Evolutionary conservation across 2,329 filamentous ascomycete species (phyloP).

Genomic region (Ascocoryne sarcoides): DNA sequence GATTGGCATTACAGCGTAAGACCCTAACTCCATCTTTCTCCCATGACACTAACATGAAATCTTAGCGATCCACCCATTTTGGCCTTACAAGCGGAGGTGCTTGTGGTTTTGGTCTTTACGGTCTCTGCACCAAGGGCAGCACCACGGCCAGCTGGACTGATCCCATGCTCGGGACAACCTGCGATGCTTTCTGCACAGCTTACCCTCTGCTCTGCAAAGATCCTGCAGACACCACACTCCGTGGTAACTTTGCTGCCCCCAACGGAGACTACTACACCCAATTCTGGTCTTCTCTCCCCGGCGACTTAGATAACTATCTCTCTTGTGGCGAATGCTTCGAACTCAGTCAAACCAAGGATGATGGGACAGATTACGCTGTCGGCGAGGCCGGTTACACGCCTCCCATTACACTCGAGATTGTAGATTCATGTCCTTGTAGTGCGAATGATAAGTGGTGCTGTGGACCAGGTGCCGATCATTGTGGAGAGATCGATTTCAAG

Average conservation of each 20-base stretch:
- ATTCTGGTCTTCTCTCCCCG: slow-evolving; percentile 14
- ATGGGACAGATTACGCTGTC: slow-evolving; percentile 13
- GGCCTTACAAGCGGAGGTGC: slow-evolving; percentile 9
- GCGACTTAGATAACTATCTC: slow-evolving; percentile 14
- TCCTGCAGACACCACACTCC: slow-evolving; percentile 3
- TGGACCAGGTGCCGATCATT: slow-evolving; percentile 9
- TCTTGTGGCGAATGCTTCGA: slow-evolving; percentile 16
- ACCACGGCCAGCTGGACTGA: slow-evolving; percentile 10
- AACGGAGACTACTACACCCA: slow-evolving; percentile 15
- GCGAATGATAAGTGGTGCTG: slow-evolving; percentile 17
- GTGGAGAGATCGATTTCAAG: slow-evolving; percentile 9
- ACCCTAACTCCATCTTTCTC: background rate
- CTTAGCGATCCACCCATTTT: slow-evolving; percentile 8
- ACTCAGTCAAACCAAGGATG: slow-evolving; percentile 11
- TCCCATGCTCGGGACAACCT: slow-evolving; percentile 4
- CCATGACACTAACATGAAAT: background rate
- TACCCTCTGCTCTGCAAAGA: slow-evolving; percentile 10
- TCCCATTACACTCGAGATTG: slow-evolving; percentile 13
- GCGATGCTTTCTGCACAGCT: slow-evolving; percentile 9
- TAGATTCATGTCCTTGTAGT: slow-evolving; percentile 13
- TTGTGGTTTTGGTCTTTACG: slow-evolving; percentile 11
- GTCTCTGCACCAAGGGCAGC: slow-evolving; percentile 8
- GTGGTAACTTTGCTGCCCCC: slow-evolving; percentile 10
- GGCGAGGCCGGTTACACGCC: slow-evolving; percentile 13
- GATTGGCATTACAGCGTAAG: slow-evolving; percentile 10